Conservation (phyloP, 306 rosid genomes). For the Leucaena leucocephala region DNA sequence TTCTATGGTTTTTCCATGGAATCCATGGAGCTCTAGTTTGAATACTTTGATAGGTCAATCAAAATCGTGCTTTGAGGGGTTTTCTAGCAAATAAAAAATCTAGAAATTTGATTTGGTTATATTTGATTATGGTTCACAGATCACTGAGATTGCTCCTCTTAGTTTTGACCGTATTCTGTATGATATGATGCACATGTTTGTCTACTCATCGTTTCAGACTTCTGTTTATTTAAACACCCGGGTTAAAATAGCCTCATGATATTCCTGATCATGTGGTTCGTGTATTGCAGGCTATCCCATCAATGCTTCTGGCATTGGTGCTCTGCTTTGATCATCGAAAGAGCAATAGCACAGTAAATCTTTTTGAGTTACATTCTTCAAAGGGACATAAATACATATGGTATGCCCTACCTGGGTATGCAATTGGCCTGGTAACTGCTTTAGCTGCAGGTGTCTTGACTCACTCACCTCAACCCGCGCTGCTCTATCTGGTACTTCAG, state of each 20-base stretch:
- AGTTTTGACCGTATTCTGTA: neutral
- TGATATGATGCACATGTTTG: neutral
- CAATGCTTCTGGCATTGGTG: conserved; percentile 93
- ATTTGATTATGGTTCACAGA: neutral
- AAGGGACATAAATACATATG: conserved; percentile 97
- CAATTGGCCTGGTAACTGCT: conserved; percentile 85
- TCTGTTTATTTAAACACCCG: neutral
- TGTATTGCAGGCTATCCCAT: conserved; percentile 83
- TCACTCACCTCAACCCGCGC: conserved; percentile 95
- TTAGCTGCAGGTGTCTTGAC: conserved; percentile 94
- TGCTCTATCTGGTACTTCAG: conserved; percentile 81
- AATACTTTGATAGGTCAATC: too few species aligned
- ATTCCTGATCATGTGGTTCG: neutral
- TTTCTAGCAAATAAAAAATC: too few species aligned
- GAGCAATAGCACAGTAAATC: conserved; percentile 68
- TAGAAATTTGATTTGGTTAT: neutral
- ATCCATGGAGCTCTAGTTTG: neutral
- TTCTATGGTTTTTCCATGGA: neutral
- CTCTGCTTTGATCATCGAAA: conserved; percentile 91
- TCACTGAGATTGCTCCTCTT: neutral
- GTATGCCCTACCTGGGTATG: conserved; percentile 98
- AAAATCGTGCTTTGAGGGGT: neutral
- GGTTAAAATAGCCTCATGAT: neutral
- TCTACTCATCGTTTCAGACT: neutral
- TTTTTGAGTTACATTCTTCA: conserved; percentile 72